A percentile compares a stretch with the other conserved stretches of the same genome.
phyloP scores from a whole-genome alignment of 78 protist species.

The Dictyostelium intermedium region DNA sequence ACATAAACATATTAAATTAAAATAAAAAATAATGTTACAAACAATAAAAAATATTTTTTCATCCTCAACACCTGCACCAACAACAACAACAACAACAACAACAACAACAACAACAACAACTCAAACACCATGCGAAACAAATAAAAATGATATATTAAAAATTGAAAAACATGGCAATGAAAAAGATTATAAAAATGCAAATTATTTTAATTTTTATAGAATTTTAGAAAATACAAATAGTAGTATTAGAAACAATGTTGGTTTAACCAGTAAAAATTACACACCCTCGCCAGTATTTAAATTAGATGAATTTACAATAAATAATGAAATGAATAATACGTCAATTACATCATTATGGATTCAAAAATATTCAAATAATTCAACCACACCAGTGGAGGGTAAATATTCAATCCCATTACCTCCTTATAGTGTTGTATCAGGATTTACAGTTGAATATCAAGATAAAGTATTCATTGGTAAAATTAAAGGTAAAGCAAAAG shows the following conservation, averaged over 20 bases:
- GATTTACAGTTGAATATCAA: conserved; percentile 3
- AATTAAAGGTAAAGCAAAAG: conserved; percentile 8
- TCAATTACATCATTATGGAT: not conserved
- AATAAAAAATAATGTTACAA: too few species aligned
- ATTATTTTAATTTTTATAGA: not conserved
- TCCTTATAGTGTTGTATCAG: not conserved
- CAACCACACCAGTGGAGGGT: conserved; percentile 33
- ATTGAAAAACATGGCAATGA: too few species aligned
- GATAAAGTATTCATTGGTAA: conserved; percentile 19
- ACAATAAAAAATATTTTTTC: too few species aligned
- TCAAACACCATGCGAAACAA: too few species aligned
- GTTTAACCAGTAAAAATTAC: not conserved
- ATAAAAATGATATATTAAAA: too few species aligned
- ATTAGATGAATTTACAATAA: not conserved
- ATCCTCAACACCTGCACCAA: too few species aligned
- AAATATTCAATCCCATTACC: conserved; percentile 24
- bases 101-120: too few species aligned
- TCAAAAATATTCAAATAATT: not conserved
- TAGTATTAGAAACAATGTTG: not conserved
- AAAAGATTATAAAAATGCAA: not conserved
- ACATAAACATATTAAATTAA: too few species aligned
- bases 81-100: too few species aligned
- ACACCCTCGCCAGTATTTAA: not conserved
- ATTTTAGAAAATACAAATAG: not conserved
- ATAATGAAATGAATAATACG: not conserved